Evolutionary conservation across 176 grass and related monocot species (phyloP).

Genomic region (Puccinellia tenuiflora): DNA sequence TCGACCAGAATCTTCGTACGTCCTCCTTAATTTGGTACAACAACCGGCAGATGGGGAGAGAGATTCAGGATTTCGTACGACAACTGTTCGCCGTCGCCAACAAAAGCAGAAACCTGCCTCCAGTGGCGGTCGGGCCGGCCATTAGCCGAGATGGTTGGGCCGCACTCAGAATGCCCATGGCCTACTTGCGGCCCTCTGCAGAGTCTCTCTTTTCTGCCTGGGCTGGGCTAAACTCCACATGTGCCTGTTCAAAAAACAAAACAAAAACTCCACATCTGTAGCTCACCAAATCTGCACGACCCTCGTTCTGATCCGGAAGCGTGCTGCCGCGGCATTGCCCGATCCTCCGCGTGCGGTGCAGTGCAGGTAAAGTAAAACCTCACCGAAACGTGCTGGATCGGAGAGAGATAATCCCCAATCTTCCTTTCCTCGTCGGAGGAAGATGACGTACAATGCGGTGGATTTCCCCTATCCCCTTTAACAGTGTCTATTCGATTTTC

Average conservation of each 20-base stretch:
- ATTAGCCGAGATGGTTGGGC: not conserved
- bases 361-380: not conserved
- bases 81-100: not conserved
- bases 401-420: not conserved
- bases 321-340: not conserved
- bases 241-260: no score
- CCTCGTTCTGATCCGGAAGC: not conserved
- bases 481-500: not conserved
- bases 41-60: not conserved
- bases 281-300: not conserved
- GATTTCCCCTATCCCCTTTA: not conserved
- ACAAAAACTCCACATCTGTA: not conserved
- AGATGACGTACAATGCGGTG: not conserved
- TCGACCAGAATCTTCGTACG: not conserved
- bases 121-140: not conserved
- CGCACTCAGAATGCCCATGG: not conserved
- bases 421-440: not conserved
- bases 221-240: not conserved
- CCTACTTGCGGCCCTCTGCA: not conserved
- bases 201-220: not conserved
- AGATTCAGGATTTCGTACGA: not conserved
- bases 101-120: not conserved
- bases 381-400: not conserved
- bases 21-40: no score
- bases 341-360: conserved; percentile 5